A percentile compares a stretch with the other conserved stretches of the same genome.
phyloP scores from a whole-genome alignment of 495 filamentous ascomycete genomes.

The Extremus antarcticus region DNA sequence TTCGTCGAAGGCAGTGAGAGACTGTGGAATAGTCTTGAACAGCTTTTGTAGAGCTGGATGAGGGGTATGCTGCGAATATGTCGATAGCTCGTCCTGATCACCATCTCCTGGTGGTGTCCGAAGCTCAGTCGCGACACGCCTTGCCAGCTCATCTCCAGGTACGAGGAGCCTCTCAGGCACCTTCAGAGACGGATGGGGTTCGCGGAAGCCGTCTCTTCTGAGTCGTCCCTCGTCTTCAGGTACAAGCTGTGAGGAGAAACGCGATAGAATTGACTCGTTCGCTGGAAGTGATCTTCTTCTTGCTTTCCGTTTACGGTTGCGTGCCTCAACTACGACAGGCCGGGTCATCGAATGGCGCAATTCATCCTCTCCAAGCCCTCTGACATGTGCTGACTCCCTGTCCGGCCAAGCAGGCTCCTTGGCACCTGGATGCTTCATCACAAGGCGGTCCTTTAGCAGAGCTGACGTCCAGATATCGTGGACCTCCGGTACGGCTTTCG shows the following conservation, averaged over 20 bases:
- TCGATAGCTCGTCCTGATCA: slow-evolving; percentile 1
- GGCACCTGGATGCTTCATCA: slow-evolving; percentile 24
- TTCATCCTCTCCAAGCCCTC: slow-evolving; percentile 10
- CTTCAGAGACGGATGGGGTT: slow-evolving; percentile 12
- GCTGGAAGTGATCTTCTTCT: background rate
- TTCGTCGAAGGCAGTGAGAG: slow-evolving; percentile 69
- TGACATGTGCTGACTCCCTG: slow-evolving; percentile 25
- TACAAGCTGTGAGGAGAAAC: slow-evolving; percentile 4
- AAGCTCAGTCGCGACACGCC: slow-evolving; percentile 10
- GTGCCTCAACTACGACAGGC: background rate
- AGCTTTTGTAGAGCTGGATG: slow-evolving; percentile 53
- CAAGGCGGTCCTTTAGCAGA: slow-evolving; percentile 17
- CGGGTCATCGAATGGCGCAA: background rate
- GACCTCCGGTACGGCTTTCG: background rate
- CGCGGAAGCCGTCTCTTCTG: slow-evolving; percentile 10
- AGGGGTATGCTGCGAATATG: background rate
- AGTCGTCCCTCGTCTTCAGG: background rate
- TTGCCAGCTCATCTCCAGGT: slow-evolving; percentile 23
- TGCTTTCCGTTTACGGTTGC: slow-evolving; percentile 10
- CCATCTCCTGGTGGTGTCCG: background rate
- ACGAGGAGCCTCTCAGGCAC: slow-evolving; percentile 25
- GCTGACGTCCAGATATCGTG: background rate
- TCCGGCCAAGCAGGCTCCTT: slow-evolving; percentile 27
- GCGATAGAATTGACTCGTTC: slow-evolving; percentile 10
- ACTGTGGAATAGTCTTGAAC: slow-evolving; percentile 45